A percentile compares a stretch with the other conserved stretches of the same genome.
These are phyloP conservation scores for Elsinoe australis DNA, from an alignment of 2,329 filamentous ascomycete species.

Conservation along the genomic window DNA sequence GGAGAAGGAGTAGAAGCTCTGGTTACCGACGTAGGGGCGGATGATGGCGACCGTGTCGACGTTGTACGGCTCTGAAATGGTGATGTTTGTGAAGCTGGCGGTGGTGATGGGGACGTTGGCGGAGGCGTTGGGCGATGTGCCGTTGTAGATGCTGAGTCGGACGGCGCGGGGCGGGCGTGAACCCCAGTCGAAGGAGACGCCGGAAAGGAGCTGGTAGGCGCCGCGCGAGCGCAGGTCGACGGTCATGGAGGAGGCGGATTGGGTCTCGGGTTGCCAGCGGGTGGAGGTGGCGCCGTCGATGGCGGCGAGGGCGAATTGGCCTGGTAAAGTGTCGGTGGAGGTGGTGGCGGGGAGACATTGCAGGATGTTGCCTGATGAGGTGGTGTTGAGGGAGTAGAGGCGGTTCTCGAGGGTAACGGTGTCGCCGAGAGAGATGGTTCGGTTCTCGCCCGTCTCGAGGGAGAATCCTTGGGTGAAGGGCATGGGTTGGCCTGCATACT, in stretches of 20 bases:
- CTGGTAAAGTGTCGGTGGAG: slow-evolving; percentile 45
- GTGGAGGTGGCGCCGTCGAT: slow-evolving; percentile 60
- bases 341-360: slow-evolving; percentile 53
- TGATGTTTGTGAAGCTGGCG: slow-evolving; percentile 26
- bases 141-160: slow-evolving; percentile 49
- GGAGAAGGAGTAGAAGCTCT: slow-evolving; percentile 38
- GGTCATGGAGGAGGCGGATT: slow-evolving; percentile 49
- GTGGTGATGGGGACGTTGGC: slow-evolving; percentile 21
- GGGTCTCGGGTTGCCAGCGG: slow-evolving; percentile 54
- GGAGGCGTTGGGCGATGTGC: slow-evolving; percentile 29
- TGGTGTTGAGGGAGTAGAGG: slow-evolving; percentile 37
- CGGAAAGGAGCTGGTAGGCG: slow-evolving; percentile 37
- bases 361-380: slow-evolving; percentile 47
- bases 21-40: slow-evolving; percentile 37
- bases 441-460: slow-evolving; percentile 34
- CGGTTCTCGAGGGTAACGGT: slow-evolving; percentile 40
- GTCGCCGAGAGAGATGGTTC: slow-evolving; percentile 38
- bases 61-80: slow-evolving; percentile 38
- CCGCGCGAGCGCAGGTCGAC: slow-evolving; percentile 40
- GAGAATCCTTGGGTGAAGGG: slow-evolving; percentile 46
- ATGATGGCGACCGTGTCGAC: slow-evolving; percentile 32
- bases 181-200: slow-evolving; percentile 55
- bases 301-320: slow-evolving; percentile 61
- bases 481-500: slow-evolving; percentile 49
- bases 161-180: slow-evolving; percentile 48